Percentiles rank a stretch among this genome's conserved stretches.
Evolutionary conservation across 192 early-diverging fungal genomes (phyloP).

Genomic region (Rhizoclosmatium sp.): DNA sequence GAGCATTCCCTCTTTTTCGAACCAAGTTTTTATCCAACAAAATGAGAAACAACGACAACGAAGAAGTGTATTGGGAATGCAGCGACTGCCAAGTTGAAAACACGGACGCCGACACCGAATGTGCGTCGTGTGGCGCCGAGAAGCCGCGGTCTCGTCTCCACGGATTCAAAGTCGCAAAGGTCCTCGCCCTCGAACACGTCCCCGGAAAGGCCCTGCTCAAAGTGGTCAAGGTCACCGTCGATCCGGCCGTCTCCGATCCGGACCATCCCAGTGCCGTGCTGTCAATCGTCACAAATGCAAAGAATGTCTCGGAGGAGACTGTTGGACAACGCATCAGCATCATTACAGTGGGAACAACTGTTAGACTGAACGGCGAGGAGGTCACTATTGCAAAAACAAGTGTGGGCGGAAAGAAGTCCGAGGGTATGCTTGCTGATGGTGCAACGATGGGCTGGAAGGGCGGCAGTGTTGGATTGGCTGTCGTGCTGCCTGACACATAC

Average conservation of each 20-base stretch:
- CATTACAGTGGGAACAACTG: conserved; percentile 16
- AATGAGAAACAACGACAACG: background rate
- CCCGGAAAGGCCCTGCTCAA: conserved; percentile 9
- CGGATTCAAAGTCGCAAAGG: conserved; percentile 27
- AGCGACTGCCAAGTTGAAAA: conserved; percentile 31
- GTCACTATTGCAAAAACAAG: conserved; percentile 8
- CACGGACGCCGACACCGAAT: conserved; percentile 20
- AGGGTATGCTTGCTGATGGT: conserved; percentile 35
- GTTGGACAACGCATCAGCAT: conserved; percentile 21
- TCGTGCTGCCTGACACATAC: conserved; percentile 15
- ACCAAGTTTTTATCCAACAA: no score
- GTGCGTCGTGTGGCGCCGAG: conserved; percentile 29
- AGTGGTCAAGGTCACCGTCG: background rate
- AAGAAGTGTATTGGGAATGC: conserved; percentile 35
- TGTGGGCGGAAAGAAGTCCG: conserved; percentile 23
- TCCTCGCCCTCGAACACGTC: conserved; percentile 25
- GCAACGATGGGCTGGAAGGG: conserved; percentile 37
- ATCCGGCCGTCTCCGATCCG: background rate
- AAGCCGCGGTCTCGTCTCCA: conserved; percentile 8
- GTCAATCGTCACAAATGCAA: conserved; percentile 34
- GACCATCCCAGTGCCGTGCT: background rate
- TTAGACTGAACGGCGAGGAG: conserved; percentile 25
- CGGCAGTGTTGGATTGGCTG: conserved; percentile 23
- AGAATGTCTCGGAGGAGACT: conserved; percentile 19
- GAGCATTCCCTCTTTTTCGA: no score